These are phyloP conservation scores for Triadica sebifera DNA, from an alignment of 345 rosid species.

Conservation along the genomic window DNA sequence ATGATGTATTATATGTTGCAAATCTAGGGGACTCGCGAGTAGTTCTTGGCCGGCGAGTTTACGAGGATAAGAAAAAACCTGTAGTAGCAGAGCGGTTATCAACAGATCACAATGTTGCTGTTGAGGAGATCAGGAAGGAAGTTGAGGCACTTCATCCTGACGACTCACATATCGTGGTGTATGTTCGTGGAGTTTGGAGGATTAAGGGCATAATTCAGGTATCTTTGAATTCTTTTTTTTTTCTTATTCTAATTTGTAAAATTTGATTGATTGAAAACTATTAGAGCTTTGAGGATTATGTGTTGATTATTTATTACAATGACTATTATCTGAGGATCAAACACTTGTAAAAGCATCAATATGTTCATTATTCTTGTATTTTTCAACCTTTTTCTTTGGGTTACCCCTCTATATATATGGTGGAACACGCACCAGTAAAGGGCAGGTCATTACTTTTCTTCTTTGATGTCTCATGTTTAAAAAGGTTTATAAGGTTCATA, in stretches of 20 bases:
- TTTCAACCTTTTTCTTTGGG: constrained; percentile 15
- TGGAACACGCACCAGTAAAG: constrained; percentile 11
- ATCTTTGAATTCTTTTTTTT: constrained; percentile 8
- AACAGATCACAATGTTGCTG: constrained; percentile 92
- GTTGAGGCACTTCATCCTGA: constrained; percentile 96
- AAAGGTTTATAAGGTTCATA: no score
- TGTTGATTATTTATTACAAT: background rate
- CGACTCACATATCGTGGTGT: constrained; percentile 81
- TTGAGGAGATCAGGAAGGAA: constrained; percentile 90
- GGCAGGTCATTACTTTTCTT: background rate
- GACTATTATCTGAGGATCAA: background rate
- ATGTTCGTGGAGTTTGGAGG: constrained; percentile 91
- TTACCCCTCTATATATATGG: background rate
- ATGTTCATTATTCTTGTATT: background rate
- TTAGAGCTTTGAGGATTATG: background rate
- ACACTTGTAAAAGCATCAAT: background rate
- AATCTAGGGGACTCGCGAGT: constrained; percentile 96
- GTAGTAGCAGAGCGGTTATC: constrained; percentile 84
- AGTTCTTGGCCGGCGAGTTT: constrained; percentile 69
- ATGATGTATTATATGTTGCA: constrained; percentile 73
- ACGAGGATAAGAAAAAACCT: constrained; percentile 32
- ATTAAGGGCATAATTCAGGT: constrained; percentile 99
- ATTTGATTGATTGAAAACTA: background rate
- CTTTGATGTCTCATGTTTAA: background rate
- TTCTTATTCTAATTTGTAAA: constrained; percentile 2